Base-by-base conservation (phyloP, 441 rosid genomes). In the Codiaeum variegatum region DNA sequence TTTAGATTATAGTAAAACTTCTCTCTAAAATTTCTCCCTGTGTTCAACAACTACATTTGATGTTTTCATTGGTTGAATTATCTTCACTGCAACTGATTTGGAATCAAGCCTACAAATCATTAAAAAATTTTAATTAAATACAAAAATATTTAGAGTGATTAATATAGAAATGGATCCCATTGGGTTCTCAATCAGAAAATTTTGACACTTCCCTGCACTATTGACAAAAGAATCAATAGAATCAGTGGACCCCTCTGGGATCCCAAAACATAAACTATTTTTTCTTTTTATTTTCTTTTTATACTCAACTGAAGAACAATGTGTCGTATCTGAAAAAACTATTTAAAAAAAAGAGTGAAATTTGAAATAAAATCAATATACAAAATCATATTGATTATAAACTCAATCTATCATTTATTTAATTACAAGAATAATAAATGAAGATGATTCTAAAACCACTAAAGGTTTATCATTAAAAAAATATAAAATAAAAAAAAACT, bases 81-180 rank as follows among this genome's bases (percentile, higher is more conserved):
- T 23, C 83, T 91, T 91, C 79, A 89, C 90, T 0, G 94, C 92
- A 73, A 89, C 91, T 9, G 77, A 76, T 54, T 46, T 12, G 10
- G 55, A 54, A 40, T 77, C 64, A 73, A 77, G 83, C 36, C 94
- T 91, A n/a, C n/a, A n/a, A n/a, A n/a, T n/a, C n/a, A n/a, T n/a
- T n/a, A n/a, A n/a, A n/a, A n/a, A n/a, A n/a, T n/a, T n/a, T n/a
- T n/a, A n/a, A n/a, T n/a, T n/a, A n/a, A n/a, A n/a, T n/a, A n/a
- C n/a, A n/a, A n/a, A n/a, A n/a, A n/a, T n/a, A n/a, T n/a, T n/a
- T n/a, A n/a, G n/a, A n/a, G n/a, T n/a, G n/a, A n/a, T n/a, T n/a
- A n/a, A n/a, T n/a, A n/a, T n/a, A n/a, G n/a, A n/a, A n/a, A n/a
- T n/a, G n/a, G n/a, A n/a, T n/a, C n/a, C n/a, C n/a, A n/a, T n/a